Evolutionary conservation across 2,329 filamentous ascomycete species (phyloP).

Genomic region (Cytospora mali): DNA sequence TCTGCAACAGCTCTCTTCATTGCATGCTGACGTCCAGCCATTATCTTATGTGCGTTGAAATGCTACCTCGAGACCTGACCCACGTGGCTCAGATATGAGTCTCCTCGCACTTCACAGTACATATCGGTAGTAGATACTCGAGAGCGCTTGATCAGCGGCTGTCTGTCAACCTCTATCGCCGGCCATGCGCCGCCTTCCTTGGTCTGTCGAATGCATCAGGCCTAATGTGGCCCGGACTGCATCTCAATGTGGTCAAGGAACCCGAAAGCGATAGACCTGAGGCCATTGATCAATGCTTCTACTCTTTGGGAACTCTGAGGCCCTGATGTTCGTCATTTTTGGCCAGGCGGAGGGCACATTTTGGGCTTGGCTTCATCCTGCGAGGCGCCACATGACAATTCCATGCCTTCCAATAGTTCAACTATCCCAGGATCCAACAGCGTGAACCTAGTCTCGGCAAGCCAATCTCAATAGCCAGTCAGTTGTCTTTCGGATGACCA

Average conservation of each 20-base stretch:
- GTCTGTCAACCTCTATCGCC: not conserved
- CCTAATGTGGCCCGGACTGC: not conserved
- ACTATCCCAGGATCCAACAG: not conserved
- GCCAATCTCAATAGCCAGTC: not conserved
- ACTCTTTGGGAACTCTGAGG: not conserved
- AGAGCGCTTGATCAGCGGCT: not conserved
- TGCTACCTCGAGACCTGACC: not conserved
- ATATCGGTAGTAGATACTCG: no score
- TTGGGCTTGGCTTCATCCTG: not conserved
- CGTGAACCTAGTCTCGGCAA: not conserved
- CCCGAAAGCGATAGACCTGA: not conserved
- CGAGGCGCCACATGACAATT: not conserved
- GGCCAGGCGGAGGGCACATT: not conserved
- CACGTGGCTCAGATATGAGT: not conserved
- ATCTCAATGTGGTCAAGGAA: not conserved
- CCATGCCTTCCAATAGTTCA: not conserved
- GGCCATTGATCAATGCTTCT: not conserved
- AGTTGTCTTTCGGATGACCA: not conserved
- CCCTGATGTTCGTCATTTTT: not conserved
- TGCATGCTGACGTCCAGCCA: not conserved
- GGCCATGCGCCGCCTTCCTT: not conserved
- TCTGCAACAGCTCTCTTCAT: not conserved
- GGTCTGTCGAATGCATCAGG: not conserved
- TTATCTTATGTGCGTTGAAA: not conserved
- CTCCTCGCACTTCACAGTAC: not conserved